Percentiles rank a stretch among this genome's conserved stretches.
phyloP scores from a whole-genome alignment of 305 asterid species.

The Stenogyne calaminthoides region DNA sequence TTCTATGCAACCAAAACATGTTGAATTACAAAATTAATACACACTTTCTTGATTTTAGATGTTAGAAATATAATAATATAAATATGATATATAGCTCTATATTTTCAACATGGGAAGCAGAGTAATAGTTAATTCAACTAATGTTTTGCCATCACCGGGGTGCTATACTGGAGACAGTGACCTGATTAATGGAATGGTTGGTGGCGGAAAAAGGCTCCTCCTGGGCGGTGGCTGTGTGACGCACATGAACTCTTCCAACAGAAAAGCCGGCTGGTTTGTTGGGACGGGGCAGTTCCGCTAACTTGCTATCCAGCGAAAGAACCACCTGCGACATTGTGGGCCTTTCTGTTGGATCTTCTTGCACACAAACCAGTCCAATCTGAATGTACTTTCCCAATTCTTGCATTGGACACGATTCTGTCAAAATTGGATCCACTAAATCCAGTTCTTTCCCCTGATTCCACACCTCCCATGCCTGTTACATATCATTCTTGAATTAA shows the following conservation, averaged over 20 bases:
- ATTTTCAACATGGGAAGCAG: too few species aligned
- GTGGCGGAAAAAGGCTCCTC: neutral
- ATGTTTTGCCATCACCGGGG: neutral
- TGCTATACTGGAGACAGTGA: slow-evolving; percentile 19
- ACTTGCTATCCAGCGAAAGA: neutral
- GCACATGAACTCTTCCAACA: neutral
- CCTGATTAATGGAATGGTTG: slow-evolving; percentile 3
- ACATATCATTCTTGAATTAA: neutral
- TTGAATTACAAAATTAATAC: too few species aligned
- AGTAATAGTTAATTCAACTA: neutral
- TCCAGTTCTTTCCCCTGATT: slow-evolving; percentile 7
- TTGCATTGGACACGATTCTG: neutral
- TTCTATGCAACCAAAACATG: too few species aligned
- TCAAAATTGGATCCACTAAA: neutral
- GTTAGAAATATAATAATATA: too few species aligned
- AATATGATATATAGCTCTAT: too few species aligned
- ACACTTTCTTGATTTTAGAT: too few species aligned
- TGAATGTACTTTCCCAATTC: slow-evolving; percentile 1
- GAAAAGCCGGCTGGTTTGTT: neutral
- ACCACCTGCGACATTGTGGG: slow-evolving; percentile 12
- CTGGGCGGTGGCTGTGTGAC: neutral
- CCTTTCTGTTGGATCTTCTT: slow-evolving; percentile 22
- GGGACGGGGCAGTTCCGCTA: neutral
- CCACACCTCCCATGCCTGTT: slow-evolving; percentile 12
- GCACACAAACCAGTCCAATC: slow-evolving; percentile 4